These are phyloP conservation scores for Fragilaria radians DNA, from an alignment of 108 stramenopile genomes.

Conservation along the genomic window DNA sequence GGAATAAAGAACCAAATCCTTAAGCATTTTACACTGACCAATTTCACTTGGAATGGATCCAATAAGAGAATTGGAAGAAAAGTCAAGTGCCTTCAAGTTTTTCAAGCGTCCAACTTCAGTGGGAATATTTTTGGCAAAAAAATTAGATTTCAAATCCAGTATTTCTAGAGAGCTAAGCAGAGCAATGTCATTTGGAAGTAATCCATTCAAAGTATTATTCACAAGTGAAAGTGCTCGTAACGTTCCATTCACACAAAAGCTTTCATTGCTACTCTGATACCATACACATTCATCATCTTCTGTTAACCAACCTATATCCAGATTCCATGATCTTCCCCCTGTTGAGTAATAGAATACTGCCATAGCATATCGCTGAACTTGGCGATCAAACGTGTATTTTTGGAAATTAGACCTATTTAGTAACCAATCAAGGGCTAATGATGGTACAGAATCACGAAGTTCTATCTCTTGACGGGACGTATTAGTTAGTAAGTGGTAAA, in stretches of 20 bases:
- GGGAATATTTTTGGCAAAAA: slow-evolving; percentile 10
- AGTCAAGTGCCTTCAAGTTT: slow-evolving; percentile 10
- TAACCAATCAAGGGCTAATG: too few species aligned
- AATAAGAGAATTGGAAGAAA: slow-evolving; percentile 25
- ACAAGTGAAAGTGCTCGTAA: too few species aligned
- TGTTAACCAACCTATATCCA: neutral
- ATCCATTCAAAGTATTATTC: too few species aligned
- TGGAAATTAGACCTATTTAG: too few species aligned
- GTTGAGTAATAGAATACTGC: slow-evolving; percentile 4
- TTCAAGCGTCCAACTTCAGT: slow-evolving; percentile 12
- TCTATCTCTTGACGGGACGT: too few species aligned
- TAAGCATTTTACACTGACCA: slow-evolving; percentile 13
- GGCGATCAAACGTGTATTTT: slow-evolving; percentile 1
- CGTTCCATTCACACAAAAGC: neutral
- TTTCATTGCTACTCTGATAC: neutral
- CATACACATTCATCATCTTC: neutral
- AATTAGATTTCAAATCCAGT: too few species aligned
- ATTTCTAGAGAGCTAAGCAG: too few species aligned
- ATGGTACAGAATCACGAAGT: too few species aligned
- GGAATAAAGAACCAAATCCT: slow-evolving; percentile 15
- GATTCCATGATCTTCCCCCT: neutral
- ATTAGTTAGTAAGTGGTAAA: too few species aligned
- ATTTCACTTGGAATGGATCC: slow-evolving; percentile 13
- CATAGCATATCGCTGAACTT: slow-evolving; percentile 1
- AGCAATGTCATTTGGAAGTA: too few species aligned